phyloP scores from a whole-genome alignment of 345 rosid species.

The Boechera retrofracta region DNA sequence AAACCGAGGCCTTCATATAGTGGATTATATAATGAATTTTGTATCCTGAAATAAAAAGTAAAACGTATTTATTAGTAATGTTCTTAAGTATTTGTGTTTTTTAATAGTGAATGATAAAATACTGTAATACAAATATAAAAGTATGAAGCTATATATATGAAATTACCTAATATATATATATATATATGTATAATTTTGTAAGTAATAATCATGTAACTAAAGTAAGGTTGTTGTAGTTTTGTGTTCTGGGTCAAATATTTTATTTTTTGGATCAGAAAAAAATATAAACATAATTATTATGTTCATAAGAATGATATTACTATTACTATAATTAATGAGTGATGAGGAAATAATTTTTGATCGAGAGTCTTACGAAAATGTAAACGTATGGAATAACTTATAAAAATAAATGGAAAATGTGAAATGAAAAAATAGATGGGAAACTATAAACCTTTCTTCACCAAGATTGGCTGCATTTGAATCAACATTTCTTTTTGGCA shows the following conservation, averaged over 20 bases:
- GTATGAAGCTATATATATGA: too few relatives aligned
- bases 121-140: background rate
- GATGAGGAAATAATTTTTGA: background rate
- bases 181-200: background rate
- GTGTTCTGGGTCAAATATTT: background rate
- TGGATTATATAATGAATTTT: conserved; percentile 10
- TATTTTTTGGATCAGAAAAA: background rate
- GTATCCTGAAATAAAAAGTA: conserved; percentile 10
- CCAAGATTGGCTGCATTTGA: background rate
- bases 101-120: background rate
- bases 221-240: background rate
- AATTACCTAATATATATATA: too few relatives aligned
- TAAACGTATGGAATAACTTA: background rate
- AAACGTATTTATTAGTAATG: background rate
- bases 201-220: background rate
- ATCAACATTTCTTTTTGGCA: background rate
- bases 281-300: background rate
- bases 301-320: background rate
- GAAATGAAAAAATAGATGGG: background rate
- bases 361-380: background rate
- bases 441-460: conserved; percentile 24
- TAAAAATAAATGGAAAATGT: background rate
- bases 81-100: background rate
- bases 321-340: background rate
- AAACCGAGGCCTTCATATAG: conserved; percentile 23